Evolutionary conservation across 331 rosid species (phyloP).

Genomic region (Stylosanthes scabra): DNA sequence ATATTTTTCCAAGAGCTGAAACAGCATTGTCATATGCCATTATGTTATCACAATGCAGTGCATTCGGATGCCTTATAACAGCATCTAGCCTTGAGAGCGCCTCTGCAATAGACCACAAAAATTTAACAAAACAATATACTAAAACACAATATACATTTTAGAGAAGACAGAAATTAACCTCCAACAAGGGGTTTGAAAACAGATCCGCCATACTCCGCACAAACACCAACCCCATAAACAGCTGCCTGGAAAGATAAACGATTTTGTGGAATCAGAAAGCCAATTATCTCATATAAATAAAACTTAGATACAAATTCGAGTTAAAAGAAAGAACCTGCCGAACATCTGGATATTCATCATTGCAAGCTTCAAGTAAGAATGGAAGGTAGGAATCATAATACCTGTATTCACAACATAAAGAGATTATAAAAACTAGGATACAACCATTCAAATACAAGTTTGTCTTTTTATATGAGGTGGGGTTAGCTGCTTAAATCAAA

Average conservation of each 20-base stretch:
- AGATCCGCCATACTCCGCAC: slow-evolving; percentile 82
- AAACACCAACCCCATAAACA: slow-evolving; percentile 74
- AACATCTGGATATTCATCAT: slow-evolving; percentile 75
- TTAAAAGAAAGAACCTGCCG: slow-evolving; percentile 56
- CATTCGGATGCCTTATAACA: slow-evolving; percentile 70
- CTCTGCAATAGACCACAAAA: slow-evolving; percentile 49
- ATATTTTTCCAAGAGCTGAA: slow-evolving; percentile 81
- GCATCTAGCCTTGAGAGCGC: slow-evolving; percentile 68
- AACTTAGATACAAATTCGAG: slow-evolving; percentile 5
- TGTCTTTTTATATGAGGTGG: too few relatives aligned
- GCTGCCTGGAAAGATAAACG: slow-evolving; percentile 61
- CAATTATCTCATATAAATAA: slow-evolving; percentile 9
- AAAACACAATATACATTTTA: slow-evolving; percentile 1
- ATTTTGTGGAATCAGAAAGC: slow-evolving; percentile 3
- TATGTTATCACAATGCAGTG: slow-evolving; percentile 57
- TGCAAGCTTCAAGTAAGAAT: slow-evolving; percentile 80
- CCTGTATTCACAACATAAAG: slow-evolving; percentile 42
- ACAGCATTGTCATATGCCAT: slow-evolving; percentile 83
- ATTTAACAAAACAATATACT: slow-evolving; percentile 17
- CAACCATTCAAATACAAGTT: background rate
- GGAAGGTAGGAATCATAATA: slow-evolving; percentile 67
- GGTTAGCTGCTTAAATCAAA: too few relatives aligned
- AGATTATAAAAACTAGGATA: slow-evolving; percentile 26
- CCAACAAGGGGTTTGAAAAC: slow-evolving; percentile 72
- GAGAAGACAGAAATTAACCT: slow-evolving; percentile 47